Evolutionary conservation across 2,329 filamentous ascomycete species (phyloP).

Genomic region (Colletotrichum sp.): DNA sequence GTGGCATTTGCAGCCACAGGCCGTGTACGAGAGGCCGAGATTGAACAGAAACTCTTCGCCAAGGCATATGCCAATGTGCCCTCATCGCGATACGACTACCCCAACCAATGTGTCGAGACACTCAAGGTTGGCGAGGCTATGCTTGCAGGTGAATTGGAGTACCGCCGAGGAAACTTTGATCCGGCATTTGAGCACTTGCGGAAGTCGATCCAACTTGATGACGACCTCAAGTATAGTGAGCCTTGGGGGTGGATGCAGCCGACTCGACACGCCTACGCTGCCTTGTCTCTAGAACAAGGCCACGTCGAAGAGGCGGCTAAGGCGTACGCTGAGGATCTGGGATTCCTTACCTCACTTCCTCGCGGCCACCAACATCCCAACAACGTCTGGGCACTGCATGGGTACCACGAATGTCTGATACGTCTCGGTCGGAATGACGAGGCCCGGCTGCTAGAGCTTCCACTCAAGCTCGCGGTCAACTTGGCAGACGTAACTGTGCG

Average conservation of each 20-base stretch:
- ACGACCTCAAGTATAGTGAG: slow-evolving; percentile 70
- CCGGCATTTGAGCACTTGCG: slow-evolving; percentile 64
- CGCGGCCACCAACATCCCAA: slow-evolving; percentile 70
- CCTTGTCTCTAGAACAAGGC: slow-evolving; percentile 71
- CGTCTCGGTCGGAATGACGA: slow-evolving; percentile 51
- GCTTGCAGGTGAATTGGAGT: slow-evolving; percentile 76
- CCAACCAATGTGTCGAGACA: slow-evolving; percentile 68
- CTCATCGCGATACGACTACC: slow-evolving; percentile 67
- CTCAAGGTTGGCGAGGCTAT: slow-evolving; percentile 67
- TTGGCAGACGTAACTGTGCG: slow-evolving; percentile 34
- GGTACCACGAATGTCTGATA: slow-evolving; percentile 72
- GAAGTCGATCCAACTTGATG: slow-evolving; percentile 64
- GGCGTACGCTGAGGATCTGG: slow-evolving; percentile 67
- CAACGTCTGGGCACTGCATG: slow-evolving; percentile 78
- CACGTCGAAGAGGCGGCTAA: slow-evolving; percentile 56
- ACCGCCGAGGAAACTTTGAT: slow-evolving; percentile 64
- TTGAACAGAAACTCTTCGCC: slow-evolving; percentile 55
- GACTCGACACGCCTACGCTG: slow-evolving; percentile 72
- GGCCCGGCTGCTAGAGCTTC: slow-evolving; percentile 34
- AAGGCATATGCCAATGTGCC: slow-evolving; percentile 58
- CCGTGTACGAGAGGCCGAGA: slow-evolving; percentile 56
- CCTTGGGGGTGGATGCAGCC: slow-evolving; percentile 84
- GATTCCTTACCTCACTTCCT: slow-evolving; percentile 61
- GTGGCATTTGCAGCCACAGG: slow-evolving; percentile 68
- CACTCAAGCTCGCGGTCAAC: slow-evolving; percentile 27